Conservation (phyloP, 2,329 filamentous ascomycete genomes). For the Arthrobotrys musiformis region DNA sequence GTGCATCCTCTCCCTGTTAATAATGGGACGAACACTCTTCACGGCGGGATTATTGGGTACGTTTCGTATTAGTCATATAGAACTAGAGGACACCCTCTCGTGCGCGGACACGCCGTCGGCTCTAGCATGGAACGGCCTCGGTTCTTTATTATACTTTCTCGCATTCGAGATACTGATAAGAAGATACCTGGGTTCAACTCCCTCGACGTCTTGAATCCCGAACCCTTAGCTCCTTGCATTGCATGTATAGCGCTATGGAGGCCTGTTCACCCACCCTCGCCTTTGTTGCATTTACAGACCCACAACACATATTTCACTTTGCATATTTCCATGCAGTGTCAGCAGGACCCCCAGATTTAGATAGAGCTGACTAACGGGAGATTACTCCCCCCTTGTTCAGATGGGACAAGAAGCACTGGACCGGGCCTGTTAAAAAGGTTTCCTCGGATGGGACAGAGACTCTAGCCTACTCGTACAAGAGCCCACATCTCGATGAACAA, state of each 20-base stretch:
- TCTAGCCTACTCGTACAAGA: slow-evolving; percentile 63
- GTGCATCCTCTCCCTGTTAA: slow-evolving; percentile 75
- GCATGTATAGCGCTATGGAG: neutral
- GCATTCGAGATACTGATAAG: neutral
- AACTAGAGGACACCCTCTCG: neutral
- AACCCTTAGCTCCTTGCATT: slow-evolving; percentile 5
- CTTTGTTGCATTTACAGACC: slow-evolving; percentile 43
- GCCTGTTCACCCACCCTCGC: neutral
- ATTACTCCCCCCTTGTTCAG: slow-evolving; percentile 3
- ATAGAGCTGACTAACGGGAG: slow-evolving; percentile 18
- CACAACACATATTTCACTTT: slow-evolving; percentile 26
- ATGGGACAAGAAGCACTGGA: slow-evolving; percentile 51
- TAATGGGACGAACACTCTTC: slow-evolving; percentile 79
- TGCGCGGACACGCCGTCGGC: slow-evolving; percentile 7
- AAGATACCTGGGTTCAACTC: neutral
- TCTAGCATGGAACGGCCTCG: neutral
- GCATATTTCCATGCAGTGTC: neutral
- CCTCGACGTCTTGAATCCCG: neutral
- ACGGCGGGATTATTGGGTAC: slow-evolving; percentile 69
- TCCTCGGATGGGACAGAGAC: slow-evolving; percentile 59
- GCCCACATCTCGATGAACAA: slow-evolving; percentile 84
- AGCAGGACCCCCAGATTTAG: slow-evolving; percentile 2
- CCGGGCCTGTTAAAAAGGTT: slow-evolving; percentile 4
- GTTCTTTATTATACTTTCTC: neutral
- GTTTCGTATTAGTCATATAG: slow-evolving; percentile 60